Conservation (phyloP, 2,329 filamentous ascomycete genomes). For the Dissoconium aciculare region DNA sequence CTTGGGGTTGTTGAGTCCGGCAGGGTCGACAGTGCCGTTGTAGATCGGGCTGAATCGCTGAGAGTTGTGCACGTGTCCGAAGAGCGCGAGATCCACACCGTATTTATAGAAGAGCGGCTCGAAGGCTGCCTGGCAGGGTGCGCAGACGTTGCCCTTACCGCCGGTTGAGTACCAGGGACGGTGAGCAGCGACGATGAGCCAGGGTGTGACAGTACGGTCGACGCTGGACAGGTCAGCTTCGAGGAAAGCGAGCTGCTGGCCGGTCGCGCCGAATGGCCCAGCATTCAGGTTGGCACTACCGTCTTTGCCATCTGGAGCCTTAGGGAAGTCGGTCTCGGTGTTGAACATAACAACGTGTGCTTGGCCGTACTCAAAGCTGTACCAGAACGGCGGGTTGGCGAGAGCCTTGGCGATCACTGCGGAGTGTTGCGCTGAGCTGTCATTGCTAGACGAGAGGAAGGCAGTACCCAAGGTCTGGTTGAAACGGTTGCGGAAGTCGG, state of each 20-base stretch:
- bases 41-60: conserved; percentile 36
- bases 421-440: conserved; percentile 27
- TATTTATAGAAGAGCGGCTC: conserved; percentile 41
- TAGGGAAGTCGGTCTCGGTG: conserved; percentile 42
- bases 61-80: conserved; percentile 45
- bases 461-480: conserved; percentile 37
- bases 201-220: conserved; percentile 41
- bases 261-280: conserved; percentile 35
- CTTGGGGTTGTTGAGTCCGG: conserved; percentile 36
- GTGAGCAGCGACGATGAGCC: conserved; percentile 33
- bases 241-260: conserved; percentile 41
- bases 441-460: conserved; percentile 36
- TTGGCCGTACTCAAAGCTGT: conserved; percentile 46
- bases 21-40: conserved; percentile 23
- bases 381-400: conserved; percentile 43
- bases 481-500: conserved; percentile 43
- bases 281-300: conserved; percentile 31
- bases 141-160: conserved; percentile 25
- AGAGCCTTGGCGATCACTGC: conserved; percentile 34
- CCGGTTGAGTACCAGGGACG: conserved; percentile 30
- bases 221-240: conserved; percentile 42
- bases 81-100: conserved; percentile 42
- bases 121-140: conserved; percentile 37
- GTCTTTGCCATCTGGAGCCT: conserved; percentile 33
- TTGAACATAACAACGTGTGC: conserved; percentile 40